Conservation (phyloP, 805 yeast species). For the Tetrapisispora taiwanensis region DNA sequence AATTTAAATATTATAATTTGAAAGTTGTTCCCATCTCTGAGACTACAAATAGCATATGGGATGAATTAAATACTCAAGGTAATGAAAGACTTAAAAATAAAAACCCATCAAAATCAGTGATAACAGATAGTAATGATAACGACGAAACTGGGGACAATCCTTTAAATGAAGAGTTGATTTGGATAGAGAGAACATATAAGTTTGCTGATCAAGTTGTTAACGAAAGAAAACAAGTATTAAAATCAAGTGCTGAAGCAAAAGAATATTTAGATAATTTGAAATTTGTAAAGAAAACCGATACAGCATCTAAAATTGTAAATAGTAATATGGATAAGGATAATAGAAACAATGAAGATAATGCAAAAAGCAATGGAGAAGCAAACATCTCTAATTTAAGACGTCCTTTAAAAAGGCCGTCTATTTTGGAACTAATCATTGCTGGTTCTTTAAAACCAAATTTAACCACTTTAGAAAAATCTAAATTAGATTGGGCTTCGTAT, state of each 20-base stretch:
- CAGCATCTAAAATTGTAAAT: no score
- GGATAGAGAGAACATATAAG: slow-evolving; percentile 67
- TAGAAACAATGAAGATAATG: neutral
- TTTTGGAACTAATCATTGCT: slow-evolving; percentile 65
- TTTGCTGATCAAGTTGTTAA: slow-evolving; percentile 81
- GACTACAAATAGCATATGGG: slow-evolving; percentile 47
- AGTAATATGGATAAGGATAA: neutral
- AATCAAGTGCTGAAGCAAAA: slow-evolving; percentile 74
- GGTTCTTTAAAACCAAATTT: slow-evolving; percentile 65
- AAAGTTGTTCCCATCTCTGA: slow-evolving; percentile 24
- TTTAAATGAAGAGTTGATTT: slow-evolving; percentile 41
- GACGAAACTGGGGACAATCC: slow-evolving; percentile 1
- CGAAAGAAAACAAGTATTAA: slow-evolving; percentile 70
- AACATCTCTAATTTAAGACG: slow-evolving; percentile 34
- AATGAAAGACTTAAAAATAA: slow-evolving; percentile 14
- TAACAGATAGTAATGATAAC: slow-evolving; percentile 5
- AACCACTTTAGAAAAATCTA: slow-evolving; percentile 84
- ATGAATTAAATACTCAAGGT: slow-evolving; percentile 35
- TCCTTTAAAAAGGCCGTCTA: slow-evolving; percentile 62
- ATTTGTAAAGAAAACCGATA: slow-evolving; percentile 11
- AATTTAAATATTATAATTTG: slow-evolving; percentile 24
- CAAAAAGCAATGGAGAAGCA: slow-evolving; percentile 5
- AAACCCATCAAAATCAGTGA: slow-evolving; percentile 1
- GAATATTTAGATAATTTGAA: slow-evolving; percentile 58
- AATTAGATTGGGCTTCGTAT: slow-evolving; percentile 90